phyloP scores from a whole-genome alignment of 2,329 filamentous ascomycete species.

The Pseudogymnoascus sp. region DNA sequence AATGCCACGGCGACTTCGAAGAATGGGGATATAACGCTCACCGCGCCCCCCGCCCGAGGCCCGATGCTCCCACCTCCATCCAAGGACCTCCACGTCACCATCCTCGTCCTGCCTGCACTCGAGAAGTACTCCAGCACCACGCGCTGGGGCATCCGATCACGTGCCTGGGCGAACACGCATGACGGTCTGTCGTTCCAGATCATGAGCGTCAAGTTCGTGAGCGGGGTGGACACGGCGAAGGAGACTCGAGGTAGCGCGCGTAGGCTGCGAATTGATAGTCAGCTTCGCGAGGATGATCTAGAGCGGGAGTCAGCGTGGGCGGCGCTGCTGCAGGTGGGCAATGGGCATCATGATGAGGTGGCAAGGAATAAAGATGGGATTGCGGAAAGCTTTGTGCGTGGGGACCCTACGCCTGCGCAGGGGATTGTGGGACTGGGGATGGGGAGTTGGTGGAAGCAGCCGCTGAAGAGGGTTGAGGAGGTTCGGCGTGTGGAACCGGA shows the following conservation, averaged over 20 bases:
- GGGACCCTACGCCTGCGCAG: neutral
- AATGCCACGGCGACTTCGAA: conserved; percentile 26
- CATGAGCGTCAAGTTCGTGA: conserved; percentile 74
- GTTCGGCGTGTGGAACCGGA: neutral
- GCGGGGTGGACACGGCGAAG: conserved; percentile 55
- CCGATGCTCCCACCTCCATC: conserved; percentile 60
- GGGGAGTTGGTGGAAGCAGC: conserved; percentile 15
- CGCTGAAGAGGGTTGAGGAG: neutral
- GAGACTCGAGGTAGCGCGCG: conserved; percentile 39
- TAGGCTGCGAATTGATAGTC: conserved; percentile 22
- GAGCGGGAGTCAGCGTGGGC: conserved; percentile 17
- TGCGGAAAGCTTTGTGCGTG: conserved; percentile 12
- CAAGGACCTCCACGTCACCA: conserved; percentile 78
- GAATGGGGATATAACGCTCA: conserved; percentile 39
- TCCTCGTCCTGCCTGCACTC: conserved; percentile 75
- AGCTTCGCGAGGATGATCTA: conserved; percentile 18
- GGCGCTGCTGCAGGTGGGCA: conserved; percentile 1
- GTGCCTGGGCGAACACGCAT: conserved; percentile 63
- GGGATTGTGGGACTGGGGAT: conserved; percentile 13
- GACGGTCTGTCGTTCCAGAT: conserved; percentile 75
- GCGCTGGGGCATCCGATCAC: conserved; percentile 74
- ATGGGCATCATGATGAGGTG: neutral
- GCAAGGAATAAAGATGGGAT: neutral
- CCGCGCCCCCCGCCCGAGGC: conserved; percentile 49
- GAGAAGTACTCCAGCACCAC: conserved; percentile 70